Evolutionary conservation across 129 eudicot genomes (phyloP).

Genomic region (Solidago caesia): DNA sequence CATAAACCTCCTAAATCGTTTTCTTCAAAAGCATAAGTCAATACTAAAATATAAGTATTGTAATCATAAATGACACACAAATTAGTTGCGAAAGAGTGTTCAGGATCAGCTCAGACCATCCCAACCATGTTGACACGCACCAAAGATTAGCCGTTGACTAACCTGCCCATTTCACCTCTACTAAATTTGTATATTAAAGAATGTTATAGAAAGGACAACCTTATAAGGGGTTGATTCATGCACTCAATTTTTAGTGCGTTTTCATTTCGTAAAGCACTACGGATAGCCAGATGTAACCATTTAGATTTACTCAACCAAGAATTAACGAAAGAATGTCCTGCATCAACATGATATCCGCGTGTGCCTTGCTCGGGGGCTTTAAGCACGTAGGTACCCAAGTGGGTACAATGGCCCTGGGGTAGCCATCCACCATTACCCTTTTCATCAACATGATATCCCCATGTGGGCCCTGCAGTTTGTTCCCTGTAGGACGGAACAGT

Average conservation of each 20-base stretch:
- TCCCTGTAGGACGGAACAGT: slow-evolving; percentile 59
- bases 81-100: too few species aligned
- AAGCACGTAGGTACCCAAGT: too few species aligned
- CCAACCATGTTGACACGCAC: too few species aligned
- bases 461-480: slow-evolving; percentile 57
- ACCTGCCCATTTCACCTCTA: neutral
- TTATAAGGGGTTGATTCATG: slow-evolving; percentile 66
- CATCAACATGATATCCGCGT: slow-evolving; percentile 74
- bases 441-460: slow-evolving; percentile 80
- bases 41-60: too few species aligned
- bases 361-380: too few species aligned
- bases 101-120: too few species aligned
- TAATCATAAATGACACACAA: too few species aligned
- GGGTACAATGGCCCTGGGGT: too few species aligned
- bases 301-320: slow-evolving; percentile 53
- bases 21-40: too few species aligned
- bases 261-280: slow-evolving; percentile 60
- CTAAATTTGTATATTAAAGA: neutral
- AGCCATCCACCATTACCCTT: too few species aligned
- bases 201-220: slow-evolving; percentile 27
- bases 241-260: slow-evolving; percentile 72
- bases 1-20: too few species aligned
- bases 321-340: slow-evolving; percentile 41
- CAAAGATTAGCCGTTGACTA: too few species aligned
- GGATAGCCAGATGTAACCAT: slow-evolving; percentile 76